Evolutionary conservation across 169 alveolate species (phyloP).

Genomic region (Eimeria tenella): DNA sequence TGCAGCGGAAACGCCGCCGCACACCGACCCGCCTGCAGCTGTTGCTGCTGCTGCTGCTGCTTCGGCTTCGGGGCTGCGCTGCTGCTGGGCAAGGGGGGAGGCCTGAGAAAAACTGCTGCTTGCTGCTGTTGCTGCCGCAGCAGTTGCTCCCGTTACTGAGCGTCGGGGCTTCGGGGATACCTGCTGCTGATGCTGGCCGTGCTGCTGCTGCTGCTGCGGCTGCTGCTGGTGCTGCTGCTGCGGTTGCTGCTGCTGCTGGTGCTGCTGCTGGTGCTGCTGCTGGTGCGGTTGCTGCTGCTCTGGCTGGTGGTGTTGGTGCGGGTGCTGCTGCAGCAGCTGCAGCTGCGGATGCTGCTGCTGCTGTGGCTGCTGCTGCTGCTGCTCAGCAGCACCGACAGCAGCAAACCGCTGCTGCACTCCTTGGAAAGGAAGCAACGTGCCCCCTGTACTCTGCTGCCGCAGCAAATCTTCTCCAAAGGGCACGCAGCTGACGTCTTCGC

Average conservation of each 20-base stretch:
- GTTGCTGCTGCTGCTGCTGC: not conserved
- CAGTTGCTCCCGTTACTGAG: not conserved
- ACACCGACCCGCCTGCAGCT: no score
- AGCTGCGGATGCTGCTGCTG: not conserved
- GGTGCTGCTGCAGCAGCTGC: not conserved
- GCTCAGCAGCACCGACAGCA: slow-evolving; percentile 4
- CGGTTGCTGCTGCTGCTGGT: no score
- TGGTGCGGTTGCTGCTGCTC: no score
- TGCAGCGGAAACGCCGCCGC: not conserved
- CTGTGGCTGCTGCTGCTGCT: not conserved
- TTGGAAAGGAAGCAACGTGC: not conserved
- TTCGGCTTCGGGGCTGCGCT: slow-evolving; percentile 11
- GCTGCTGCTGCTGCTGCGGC: slow-evolving; percentile 15
- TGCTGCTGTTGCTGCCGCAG: slow-evolving; percentile 27
- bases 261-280: no score
- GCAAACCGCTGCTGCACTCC: not conserved
- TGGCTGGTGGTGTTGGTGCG: not conserved
- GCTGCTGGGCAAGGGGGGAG: not conserved
- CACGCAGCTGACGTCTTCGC: not conserved
- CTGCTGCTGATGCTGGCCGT: not conserved
- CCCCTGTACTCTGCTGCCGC: not conserved
- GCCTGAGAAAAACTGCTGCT: not conserved
- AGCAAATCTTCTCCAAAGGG: not conserved
- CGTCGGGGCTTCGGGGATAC: slow-evolving; percentile 23
- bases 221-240: not conserved